phyloP scores from a whole-genome alignment of 441 rosid species.

The Jatropha podagrica region DNA sequence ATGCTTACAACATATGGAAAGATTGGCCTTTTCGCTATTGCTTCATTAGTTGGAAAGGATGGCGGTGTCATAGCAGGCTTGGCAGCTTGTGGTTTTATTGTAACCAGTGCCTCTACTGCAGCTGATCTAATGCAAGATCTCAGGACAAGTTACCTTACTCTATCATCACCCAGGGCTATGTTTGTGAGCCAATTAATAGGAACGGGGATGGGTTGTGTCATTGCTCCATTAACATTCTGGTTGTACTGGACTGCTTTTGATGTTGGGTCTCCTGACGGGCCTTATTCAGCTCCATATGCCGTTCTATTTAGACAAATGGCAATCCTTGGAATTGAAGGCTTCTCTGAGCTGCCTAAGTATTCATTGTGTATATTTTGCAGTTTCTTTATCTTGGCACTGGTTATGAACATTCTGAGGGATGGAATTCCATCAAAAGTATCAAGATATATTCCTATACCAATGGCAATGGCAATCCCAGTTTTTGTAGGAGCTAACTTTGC shows the following conservation, averaged over 20 bases:
- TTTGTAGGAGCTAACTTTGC: conserved; percentile 91
- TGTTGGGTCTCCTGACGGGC: conserved; percentile 78
- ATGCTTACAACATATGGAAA: conserved; percentile 80
- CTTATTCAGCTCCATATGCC: conserved; percentile 78
- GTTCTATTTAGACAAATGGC: conserved; percentile 88
- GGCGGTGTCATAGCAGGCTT: conserved; percentile 88
- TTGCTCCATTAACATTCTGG: conserved; percentile 89
- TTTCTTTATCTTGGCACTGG: conserved; percentile 60
- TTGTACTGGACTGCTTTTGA: conserved; percentile 82
- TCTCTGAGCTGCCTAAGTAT: conserved; percentile 72
- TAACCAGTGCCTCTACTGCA: conserved; percentile 82
- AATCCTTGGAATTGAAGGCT: conserved; percentile 76
- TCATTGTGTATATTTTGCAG: conserved; percentile 66
- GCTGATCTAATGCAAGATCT: conserved; percentile 97
- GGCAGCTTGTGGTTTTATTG: conserved; percentile 82
- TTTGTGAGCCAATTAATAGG: conserved; percentile 80
- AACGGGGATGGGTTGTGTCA: conserved; percentile 81
- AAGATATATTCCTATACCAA: conserved; percentile 74
- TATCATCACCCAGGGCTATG: conserved; percentile 89
- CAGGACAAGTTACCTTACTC: conserved; percentile 81
- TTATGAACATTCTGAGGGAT: conserved; percentile 65
- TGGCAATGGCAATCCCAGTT: conserved; percentile 89
- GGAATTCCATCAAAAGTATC: conserved; percentile 54
- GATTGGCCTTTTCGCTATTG: conserved; percentile 78
- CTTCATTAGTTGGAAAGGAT: conserved; percentile 67